Conservation (phyloP, 257 asterid genomes). For the Salvia splendens region DNA sequence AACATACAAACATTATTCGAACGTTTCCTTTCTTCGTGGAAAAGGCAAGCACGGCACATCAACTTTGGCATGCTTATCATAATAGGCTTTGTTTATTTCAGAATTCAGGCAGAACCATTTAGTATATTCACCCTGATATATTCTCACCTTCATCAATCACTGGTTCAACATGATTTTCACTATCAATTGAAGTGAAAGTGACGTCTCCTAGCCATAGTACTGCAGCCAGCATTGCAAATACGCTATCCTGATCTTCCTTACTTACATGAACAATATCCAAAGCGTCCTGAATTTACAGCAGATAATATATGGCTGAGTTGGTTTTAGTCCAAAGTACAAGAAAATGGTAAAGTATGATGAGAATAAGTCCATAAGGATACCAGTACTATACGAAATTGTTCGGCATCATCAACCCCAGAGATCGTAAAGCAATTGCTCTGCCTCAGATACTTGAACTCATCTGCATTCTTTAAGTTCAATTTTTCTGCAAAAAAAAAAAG, state of each 20-base stretch:
- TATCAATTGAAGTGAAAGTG: slow-evolving; percentile 71
- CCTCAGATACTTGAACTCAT: slow-evolving; percentile 75
- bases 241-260: slow-evolving; percentile 89
- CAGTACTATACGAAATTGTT: slow-evolving; percentile 75
- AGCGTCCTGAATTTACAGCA: slow-evolving; percentile 69
- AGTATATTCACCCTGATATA: slow-evolving; percentile 20
- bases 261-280: slow-evolving; percentile 85
- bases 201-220: slow-evolving; percentile 94
- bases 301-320: slow-evolving; percentile 33
- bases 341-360: slow-evolving; percentile 21
- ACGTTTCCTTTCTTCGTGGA: neutral
- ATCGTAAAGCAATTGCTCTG: slow-evolving; percentile 82
- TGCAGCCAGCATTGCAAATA: slow-evolving; percentile 95
- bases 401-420: slow-evolving; percentile 93
- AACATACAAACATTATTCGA: neutral
- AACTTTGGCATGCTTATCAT: slow-evolving; percentile 22
- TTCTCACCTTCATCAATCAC: slow-evolving; percentile 83
- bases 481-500: slow-evolving; percentile 58
- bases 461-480: slow-evolving; percentile 64
- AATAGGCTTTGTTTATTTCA: neutral
- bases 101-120: slow-evolving; percentile 23
- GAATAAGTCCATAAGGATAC: slow-evolving; percentile 43
- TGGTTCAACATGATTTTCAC: slow-evolving; percentile 95
- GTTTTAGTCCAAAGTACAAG: slow-evolving; percentile 32
- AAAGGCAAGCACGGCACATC: slow-evolving; percentile 10